A percentile compares a stretch with the other conserved stretches of the same genome.
These are phyloP conservation scores for Cucurbita argyrosperma DNA, from an alignment of 306 rosid species.

Conservation along the genomic window DNA sequence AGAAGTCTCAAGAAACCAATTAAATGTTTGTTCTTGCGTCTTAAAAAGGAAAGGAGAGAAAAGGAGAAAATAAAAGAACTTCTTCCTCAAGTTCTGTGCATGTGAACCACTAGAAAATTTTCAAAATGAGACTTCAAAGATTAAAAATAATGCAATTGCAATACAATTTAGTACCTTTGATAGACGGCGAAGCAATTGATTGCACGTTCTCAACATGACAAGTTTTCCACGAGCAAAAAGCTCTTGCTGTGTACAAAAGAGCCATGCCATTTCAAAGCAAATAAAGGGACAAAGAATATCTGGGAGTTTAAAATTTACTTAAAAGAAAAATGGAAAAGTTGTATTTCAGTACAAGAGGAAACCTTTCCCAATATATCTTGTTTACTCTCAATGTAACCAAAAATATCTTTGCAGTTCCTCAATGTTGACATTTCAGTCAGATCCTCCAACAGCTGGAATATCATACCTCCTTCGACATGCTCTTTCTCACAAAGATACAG, in stretches of 20 bases:
- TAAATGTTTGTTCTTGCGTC: not conserved
- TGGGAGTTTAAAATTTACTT: not conserved
- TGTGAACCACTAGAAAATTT: conserved; percentile 1
- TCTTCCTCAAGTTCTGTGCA: not conserved
- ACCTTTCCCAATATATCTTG: conserved; percentile 95
- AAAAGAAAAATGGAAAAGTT: not conserved
- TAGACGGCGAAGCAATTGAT: conserved; percentile 93
- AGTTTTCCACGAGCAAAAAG: conserved; percentile 97
- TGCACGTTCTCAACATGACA: conserved; percentile 96
- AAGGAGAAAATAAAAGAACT: not conserved
- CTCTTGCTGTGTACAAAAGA: conserved; percentile 52
- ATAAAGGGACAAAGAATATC: not conserved
- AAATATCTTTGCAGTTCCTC: conserved; percentile 94
- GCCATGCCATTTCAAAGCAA: conserved; percentile 5
- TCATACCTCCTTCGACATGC: conserved; percentile 96
- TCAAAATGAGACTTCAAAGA: not conserved
- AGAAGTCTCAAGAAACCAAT: not conserved
- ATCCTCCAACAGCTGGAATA: conserved; percentile 91
- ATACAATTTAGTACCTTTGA: conserved; percentile 51
- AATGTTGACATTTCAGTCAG: conserved; percentile 97
- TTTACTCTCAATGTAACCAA: conserved; percentile 90
- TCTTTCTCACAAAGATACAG: conserved; percentile 93
- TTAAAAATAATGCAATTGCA: not conserved
- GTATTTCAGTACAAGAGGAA: not conserved
- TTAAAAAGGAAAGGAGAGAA: not conserved